These are phyloP conservation scores for Microbotryum saponariae DNA, from an alignment of 1,284 basidiomycete species.

Conservation along the genomic window DNA sequence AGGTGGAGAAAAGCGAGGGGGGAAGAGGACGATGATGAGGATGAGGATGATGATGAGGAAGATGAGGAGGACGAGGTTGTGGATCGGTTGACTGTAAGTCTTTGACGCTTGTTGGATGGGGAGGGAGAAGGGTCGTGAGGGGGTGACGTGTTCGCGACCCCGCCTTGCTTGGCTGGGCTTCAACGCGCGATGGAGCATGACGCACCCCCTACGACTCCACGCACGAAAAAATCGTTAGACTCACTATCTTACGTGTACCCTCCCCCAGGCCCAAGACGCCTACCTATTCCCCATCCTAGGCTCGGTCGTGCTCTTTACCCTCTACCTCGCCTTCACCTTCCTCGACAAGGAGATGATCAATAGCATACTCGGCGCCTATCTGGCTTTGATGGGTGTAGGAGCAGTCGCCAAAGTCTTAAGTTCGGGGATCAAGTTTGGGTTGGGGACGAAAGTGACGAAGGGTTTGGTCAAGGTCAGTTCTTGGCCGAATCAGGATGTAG, in stretches of 20 bases:
- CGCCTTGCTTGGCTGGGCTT: not conserved
- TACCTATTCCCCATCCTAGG: constrained; percentile 58
- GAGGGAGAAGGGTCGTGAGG: constrained; percentile 7
- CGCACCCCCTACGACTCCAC: constrained; percentile 17
- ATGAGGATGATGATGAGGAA: constrained; percentile 26
- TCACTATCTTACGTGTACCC: constrained; percentile 2
- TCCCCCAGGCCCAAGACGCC: constrained; percentile 23
- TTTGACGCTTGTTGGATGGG: constrained; percentile 3
- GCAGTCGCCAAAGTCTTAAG: constrained; percentile 20
- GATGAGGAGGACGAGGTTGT: constrained; percentile 21
- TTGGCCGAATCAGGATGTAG: too few relatives aligned
- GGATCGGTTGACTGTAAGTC: constrained; percentile 12
- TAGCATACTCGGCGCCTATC: constrained; percentile 49
- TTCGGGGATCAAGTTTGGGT: too few relatives aligned
- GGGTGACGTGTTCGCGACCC: not conserved
- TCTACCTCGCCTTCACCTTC: constrained; percentile 64
- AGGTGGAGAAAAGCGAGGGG: constrained; percentile 10
- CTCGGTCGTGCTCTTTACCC: constrained; percentile 55
- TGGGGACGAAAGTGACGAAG: too few relatives aligned
- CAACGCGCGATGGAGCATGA: constrained; percentile 3
- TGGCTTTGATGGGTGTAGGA: constrained; percentile 27
- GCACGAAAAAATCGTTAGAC: not conserved
- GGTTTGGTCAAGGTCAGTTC: too few relatives aligned
- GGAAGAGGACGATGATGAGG: constrained; percentile 1
- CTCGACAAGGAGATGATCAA: constrained; percentile 77